Conservation (phyloP, 2,329 filamentous ascomycete genomes). For the Cryphonectria radicalis region DNA sequence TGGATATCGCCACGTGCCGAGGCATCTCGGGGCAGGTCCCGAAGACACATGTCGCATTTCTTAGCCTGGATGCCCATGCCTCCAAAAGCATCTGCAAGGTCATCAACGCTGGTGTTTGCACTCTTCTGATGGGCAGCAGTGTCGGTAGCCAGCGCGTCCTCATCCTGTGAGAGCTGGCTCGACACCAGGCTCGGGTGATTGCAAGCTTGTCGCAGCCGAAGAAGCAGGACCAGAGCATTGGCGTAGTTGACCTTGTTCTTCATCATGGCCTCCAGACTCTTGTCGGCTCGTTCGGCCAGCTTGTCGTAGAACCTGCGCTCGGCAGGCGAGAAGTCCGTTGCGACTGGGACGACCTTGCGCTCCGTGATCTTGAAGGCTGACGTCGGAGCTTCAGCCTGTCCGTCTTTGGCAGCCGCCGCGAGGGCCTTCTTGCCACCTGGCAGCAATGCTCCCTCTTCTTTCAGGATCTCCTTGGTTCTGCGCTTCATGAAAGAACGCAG, state of each 20-base stretch:
- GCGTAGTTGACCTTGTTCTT: conserved; percentile 84
- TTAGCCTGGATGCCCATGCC: conserved; percentile 78
- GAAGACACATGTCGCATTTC: conserved; percentile 83
- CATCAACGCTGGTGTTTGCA: conserved; percentile 72
- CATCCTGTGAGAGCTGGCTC: conserved; percentile 83
- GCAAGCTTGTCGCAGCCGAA: conserved; percentile 89
- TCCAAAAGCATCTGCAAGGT: conserved; percentile 83
- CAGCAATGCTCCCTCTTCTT: conserved; percentile 79
- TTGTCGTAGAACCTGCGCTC: conserved; percentile 87
- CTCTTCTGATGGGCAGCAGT: conserved; percentile 58
- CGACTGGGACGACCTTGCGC: conserved; percentile 81
- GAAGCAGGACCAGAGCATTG: conserved; percentile 87
- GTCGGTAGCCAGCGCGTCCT: conserved; percentile 76
- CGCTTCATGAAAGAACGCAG: conserved; percentile 97
- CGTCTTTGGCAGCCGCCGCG: conserved; percentile 49
- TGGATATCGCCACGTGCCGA: conserved; percentile 42
- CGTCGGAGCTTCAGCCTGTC: conserved; percentile 52
- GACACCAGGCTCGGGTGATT: conserved; percentile 91
- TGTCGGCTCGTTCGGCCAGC: conserved; percentile 82
- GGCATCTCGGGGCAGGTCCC: conserved; percentile 64
- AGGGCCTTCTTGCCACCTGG: conserved; percentile 68
- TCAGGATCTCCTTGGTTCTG: conserved; percentile 96
- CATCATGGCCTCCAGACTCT: conserved; percentile 89
- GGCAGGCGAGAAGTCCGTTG: conserved; percentile 75
- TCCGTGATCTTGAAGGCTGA: conserved; percentile 88